Conservation (phyloP, 2,329 filamentous ascomycete genomes). For the Penicillium sclerotiorum region DNA sequence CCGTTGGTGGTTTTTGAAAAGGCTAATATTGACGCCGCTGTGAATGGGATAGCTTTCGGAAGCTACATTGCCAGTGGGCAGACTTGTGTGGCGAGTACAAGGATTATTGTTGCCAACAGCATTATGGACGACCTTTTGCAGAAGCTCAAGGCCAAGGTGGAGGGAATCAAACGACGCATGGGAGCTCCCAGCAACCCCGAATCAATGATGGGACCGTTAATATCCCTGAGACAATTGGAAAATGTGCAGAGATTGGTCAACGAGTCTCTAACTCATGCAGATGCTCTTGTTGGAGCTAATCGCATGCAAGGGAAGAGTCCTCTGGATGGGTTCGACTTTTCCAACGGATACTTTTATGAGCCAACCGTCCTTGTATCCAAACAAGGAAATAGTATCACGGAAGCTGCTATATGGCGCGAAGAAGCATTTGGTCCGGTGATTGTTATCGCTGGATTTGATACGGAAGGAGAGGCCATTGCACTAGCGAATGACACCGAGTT, state of each 20-base stretch:
- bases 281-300: slow-evolving; percentile 10
- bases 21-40: slow-evolving; percentile 33
- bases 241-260: slow-evolving; percentile 16
- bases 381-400: slow-evolving; percentile 4
- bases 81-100: slow-evolving; percentile 59
- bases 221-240: slow-evolving; percentile 17
- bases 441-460: slow-evolving; percentile 50
- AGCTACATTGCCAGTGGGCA: slow-evolving; percentile 59
- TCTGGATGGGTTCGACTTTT: slow-evolving; percentile 19
- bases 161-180: slow-evolving; percentile 40
- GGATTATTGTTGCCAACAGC: slow-evolving; percentile 54
- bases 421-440: slow-evolving; percentile 59
- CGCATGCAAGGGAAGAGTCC: slow-evolving; percentile 15
- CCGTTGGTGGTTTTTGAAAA: slow-evolving; percentile 38
- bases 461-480: slow-evolving; percentile 50
- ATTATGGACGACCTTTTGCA: slow-evolving; percentile 45
- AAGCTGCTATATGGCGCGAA: slow-evolving; percentile 36
- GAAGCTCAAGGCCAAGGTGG: slow-evolving; percentile 49
- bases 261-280: slow-evolving; percentile 4
- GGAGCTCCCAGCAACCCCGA: slow-evolving; percentile 15
- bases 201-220: slow-evolving; percentile 23
- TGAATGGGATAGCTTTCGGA: slow-evolving; percentile 42
- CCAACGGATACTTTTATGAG: slow-evolving; percentile 21
- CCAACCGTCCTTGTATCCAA: slow-evolving; percentile 18
- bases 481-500: slow-evolving; percentile 56